Evolutionary conservation across 2,329 filamentous ascomycete species (phyloP).

Genomic region (Pyricularia sp.): DNA sequence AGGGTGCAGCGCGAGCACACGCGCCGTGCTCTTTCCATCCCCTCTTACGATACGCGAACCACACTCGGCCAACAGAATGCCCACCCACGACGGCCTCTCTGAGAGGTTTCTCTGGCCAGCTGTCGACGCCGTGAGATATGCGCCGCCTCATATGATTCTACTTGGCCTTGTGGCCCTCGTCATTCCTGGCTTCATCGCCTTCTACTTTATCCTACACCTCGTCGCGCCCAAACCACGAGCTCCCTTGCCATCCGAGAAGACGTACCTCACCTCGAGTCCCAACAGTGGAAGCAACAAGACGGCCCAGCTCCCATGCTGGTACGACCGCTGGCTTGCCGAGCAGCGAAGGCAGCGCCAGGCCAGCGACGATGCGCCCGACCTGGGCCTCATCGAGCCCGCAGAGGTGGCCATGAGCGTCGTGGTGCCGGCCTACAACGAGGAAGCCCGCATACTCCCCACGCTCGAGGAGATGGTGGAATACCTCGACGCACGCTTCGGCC

Average conservation of each 20-base stretch:
- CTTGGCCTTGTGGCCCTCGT: slow-evolving; percentile 6
- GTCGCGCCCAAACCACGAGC: slow-evolving; percentile 74
- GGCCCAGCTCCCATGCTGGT: slow-evolving; percentile 73
- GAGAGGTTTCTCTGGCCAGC: slow-evolving; percentile 5
- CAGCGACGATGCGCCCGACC: slow-evolving; percentile 31
- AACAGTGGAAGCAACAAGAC: slow-evolving; percentile 40
- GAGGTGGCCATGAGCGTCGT: slow-evolving; percentile 86
- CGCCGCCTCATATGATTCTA: slow-evolving; percentile 9
- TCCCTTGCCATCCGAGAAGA: slow-evolving; percentile 70
- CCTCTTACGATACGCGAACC: not conserved
- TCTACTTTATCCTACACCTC: slow-evolving; percentile 60
- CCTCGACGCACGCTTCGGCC: slow-evolving; percentile 68
- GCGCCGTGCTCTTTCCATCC: not conserved
- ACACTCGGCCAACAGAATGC: not conserved
- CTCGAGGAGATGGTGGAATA: slow-evolving; percentile 86
- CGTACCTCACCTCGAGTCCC: slow-evolving; percentile 66
- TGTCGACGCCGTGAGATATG: slow-evolving; percentile 3
- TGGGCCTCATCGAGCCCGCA: slow-evolving; percentile 49
- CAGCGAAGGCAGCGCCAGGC: slow-evolving; percentile 30
- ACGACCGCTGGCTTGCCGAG: slow-evolving; percentile 62
- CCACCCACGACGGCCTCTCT: not conserved
- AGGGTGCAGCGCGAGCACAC: not conserved
- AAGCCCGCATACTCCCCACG: slow-evolving; percentile 72
- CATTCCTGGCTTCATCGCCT: slow-evolving; percentile 3
- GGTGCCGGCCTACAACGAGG: slow-evolving; percentile 92